phyloP scores from a whole-genome alignment of 345 rosid genomes.

The Syzygium jambos region DNA sequence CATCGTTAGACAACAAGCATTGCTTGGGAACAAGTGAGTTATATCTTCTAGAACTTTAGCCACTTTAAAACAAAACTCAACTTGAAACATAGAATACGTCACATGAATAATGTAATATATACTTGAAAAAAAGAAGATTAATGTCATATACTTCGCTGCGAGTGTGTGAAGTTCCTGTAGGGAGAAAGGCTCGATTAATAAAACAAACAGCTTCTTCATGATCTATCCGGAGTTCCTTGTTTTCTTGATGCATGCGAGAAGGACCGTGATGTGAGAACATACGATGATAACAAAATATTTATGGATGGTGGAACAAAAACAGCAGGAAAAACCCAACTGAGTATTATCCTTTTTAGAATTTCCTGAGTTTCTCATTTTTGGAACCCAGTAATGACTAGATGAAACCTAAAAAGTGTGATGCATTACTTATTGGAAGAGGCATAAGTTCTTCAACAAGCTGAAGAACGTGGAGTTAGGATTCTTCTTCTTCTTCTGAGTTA shows the following conservation, averaged over 20 bases:
- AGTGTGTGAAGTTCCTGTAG: background rate
- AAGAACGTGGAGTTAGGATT: background rate
- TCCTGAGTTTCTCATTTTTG: background rate
- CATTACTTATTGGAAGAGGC: background rate
- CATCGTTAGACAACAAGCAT: slow-evolving; percentile 24
- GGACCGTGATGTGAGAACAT: background rate
- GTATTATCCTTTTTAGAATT: background rate
- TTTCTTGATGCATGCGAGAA: background rate
- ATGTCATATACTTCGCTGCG: background rate
- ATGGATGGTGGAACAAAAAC: background rate
- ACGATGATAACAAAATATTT: background rate
- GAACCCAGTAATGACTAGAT: background rate
- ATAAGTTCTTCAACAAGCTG: background rate
- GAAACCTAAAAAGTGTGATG: background rate
- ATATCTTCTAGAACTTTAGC: background rate
- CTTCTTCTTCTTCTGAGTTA: background rate
- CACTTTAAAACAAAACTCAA: background rate
- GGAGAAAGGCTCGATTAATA: background rate
- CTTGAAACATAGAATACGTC: background rate
- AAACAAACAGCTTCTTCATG: background rate
- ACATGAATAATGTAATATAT: background rate
- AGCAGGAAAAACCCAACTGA: background rate
- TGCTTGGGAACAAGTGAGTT: slow-evolving; percentile 38
- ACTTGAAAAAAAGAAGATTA: background rate
- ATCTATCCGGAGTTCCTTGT: background rate